Base-by-base conservation (phyloP, 2,329 filamentous ascomycete genomes). In the Didymosphaeria variabile region DNA sequence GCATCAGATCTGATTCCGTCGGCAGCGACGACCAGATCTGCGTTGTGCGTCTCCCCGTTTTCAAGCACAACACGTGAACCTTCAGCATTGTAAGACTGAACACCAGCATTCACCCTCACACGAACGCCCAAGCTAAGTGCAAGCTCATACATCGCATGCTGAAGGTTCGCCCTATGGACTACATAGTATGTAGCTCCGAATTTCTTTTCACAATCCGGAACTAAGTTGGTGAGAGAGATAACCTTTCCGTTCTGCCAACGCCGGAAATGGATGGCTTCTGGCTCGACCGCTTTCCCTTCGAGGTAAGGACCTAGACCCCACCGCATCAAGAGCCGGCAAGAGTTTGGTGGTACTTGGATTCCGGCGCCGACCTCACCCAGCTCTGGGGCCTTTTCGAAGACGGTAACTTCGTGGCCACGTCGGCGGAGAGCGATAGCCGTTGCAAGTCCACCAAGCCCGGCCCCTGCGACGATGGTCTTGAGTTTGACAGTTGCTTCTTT, bases 161-260 rank as follows among this genome's bases (percentile, higher is more conserved):
- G 69, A 32, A 70, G 60, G 57, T 70, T 62, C 13, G 66, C 69
- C 21, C 69, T 50, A 59, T 71, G 69, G 32, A 70, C 61, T 0
- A 70, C 67, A 55, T 60, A 69, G 47, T 68, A 72, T 34, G 67
- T 66, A 15, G 64, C 68, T 2, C 52, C 60, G 31, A 61, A 72
- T 19, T 42, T 44, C 10, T 55, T 44, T 45, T 85, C 81, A 52
- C 84, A 76, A 62, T 87, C 87, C 0, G 86, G 86, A 0, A 83
- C 81, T 15, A 78, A 74, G 65, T 87, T 71, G 17, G 86, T 83
- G 12, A 80, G 70, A 0, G 83, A 83, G 0, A 87, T 72, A 0
- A 82, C 44, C 45, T 73, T 70, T 21, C 72, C 67, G 32, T 86
- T 82, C 5, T 82, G 79, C 68, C 85, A 88, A 8, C 86, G 76